These are phyloP conservation scores for Hypocrella siamensis DNA, from an alignment of 2,329 filamentous ascomycete genomes.

Conservation along the genomic window DNA sequence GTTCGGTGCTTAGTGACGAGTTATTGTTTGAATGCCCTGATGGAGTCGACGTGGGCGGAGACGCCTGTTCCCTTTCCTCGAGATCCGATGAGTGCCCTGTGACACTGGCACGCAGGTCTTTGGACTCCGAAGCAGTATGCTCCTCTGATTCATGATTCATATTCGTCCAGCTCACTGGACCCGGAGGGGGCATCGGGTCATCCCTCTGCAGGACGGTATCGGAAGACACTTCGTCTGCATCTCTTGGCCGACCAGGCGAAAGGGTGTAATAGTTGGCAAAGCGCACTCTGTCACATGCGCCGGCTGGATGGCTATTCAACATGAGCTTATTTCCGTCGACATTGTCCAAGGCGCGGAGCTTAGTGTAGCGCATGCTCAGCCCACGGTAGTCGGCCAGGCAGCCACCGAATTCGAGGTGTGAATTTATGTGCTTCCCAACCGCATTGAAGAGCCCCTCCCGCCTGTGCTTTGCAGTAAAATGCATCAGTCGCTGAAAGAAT, in stretches of 20 bases:
- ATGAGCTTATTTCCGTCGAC: constrained; percentile 35
- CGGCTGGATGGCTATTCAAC: constrained; percentile 6
- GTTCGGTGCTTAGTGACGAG: too few relatives aligned
- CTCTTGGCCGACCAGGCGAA: constrained; percentile 60
- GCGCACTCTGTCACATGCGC: constrained; percentile 39
- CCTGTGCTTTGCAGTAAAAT: constrained; percentile 71
- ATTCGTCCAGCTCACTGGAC: too few relatives aligned
- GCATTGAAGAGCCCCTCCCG: constrained; percentile 53
- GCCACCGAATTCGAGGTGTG: constrained; percentile 70
- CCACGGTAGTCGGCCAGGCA: constrained; percentile 63
- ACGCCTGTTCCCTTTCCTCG: too few relatives aligned
- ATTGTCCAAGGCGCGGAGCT: constrained; percentile 56
- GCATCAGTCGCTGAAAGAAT: constrained; percentile 50
- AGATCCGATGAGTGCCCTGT: too few relatives aligned
- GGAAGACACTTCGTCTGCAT: too few relatives aligned
- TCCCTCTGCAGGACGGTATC: too few relatives aligned
- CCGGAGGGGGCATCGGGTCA: too few relatives aligned
- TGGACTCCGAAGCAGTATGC: too few relatives aligned
- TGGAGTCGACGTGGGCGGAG: too few relatives aligned
- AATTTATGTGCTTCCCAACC: constrained; percentile 57
- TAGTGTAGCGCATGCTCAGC: constrained; percentile 54
- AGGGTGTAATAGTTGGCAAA: constrained; percentile 87
- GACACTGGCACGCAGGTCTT: background rate
- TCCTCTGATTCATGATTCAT: too few relatives aligned
- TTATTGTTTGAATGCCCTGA: too few relatives aligned